These are phyloP conservation scores for Copromyces sp. DNA, from an alignment of 495 filamentous ascomycete genomes.

Conservation along the genomic window DNA sequence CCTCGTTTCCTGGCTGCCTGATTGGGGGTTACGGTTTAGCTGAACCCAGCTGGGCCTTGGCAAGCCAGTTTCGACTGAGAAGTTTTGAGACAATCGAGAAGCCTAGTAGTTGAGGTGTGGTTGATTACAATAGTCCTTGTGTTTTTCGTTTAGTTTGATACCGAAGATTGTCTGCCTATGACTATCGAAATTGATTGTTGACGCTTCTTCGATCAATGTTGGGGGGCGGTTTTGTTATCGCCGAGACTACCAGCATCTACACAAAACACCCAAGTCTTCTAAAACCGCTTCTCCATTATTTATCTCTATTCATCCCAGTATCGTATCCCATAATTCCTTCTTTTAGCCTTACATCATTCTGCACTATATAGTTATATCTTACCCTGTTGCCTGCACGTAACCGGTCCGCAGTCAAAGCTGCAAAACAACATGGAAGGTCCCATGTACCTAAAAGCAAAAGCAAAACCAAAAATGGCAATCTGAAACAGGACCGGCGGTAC, in stretches of 20 bases:
- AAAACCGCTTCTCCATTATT: not conserved
- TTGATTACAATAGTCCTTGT: not conserved
- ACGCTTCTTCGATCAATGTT: not conserved
- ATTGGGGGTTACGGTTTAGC: not conserved
- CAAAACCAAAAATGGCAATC: not conserved
- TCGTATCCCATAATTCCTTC: not conserved
- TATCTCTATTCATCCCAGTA: not conserved
- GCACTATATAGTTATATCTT: not conserved
- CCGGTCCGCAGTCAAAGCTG: not conserved
- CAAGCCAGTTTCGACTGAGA: not conserved
- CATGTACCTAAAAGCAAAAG: not conserved
- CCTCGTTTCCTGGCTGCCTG: not conserved
- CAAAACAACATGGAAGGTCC: not conserved
- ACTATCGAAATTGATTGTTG: not conserved
- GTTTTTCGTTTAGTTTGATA: not conserved
- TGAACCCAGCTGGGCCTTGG: not conserved
- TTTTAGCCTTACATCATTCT: not conserved
- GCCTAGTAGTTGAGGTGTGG: not conserved
- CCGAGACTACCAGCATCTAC: not conserved
- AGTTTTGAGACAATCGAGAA: not conserved
- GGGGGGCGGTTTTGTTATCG: not conserved
- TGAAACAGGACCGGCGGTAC: not conserved
- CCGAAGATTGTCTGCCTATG: not conserved
- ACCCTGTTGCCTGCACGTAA: not conserved
- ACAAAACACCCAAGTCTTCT: not conserved